A percentile compares a stretch with the other conserved stretches of the same genome.
These are phyloP conservation scores for Mucor circinelloides DNA, from an alignment of 371 early-diverging fungal genomes.

Conservation along the genomic window DNA sequence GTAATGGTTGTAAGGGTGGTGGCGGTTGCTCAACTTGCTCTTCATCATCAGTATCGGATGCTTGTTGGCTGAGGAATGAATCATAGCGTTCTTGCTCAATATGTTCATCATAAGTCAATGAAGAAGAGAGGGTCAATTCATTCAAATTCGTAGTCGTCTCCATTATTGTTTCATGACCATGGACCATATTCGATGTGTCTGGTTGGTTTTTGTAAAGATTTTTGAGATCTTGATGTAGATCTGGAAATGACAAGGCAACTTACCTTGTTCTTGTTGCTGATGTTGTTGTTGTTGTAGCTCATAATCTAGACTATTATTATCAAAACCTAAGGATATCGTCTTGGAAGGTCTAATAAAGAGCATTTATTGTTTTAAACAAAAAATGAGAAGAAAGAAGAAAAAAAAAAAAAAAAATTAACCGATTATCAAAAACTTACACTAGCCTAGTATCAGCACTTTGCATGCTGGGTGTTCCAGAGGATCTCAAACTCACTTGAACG, in stretches of 20 bases:
- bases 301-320: constrained; percentile 8
- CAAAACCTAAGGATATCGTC: constrained; percentile 11
- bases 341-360: constrained; percentile 13
- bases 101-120: neutral
- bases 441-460: constrained; percentile 31
- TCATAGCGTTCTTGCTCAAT: neutral
- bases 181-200: constrained; percentile 10
- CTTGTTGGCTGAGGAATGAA: neutral
- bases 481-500: neutral
- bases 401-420: neutral
- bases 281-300: constrained; percentile 1
- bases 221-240: constrained; percentile 1
- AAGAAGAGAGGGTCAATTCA: neutral
- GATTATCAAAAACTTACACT: constrained; percentile 7
- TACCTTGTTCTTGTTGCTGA: neutral
- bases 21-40: neutral
- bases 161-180: neutral
- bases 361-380: neutral
- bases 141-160: neutral
- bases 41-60: neutral
- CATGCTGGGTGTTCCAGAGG: constrained; percentile 25
- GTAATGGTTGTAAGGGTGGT: no score
- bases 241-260: neutral
- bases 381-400: neutral
- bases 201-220: neutral